phyloP scores from a whole-genome alignment of 495 filamentous ascomycete species.

The Xylaria flabelliformis region DNA sequence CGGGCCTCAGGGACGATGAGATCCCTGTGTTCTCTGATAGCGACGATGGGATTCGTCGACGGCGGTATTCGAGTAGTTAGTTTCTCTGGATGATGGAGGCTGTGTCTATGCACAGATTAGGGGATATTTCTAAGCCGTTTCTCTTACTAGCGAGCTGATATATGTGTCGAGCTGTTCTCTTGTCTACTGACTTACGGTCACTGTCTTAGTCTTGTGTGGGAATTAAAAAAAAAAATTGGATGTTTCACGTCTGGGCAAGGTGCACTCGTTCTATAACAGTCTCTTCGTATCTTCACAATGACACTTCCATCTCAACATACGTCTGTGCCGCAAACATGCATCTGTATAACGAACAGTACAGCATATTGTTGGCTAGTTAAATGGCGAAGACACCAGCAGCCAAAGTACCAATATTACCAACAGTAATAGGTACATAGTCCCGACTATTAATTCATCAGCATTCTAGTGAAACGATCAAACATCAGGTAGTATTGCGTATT shows the following conservation, averaged over 20 bases:
- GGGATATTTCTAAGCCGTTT: background rate
- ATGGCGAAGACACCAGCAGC: background rate
- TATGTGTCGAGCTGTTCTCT: background rate
- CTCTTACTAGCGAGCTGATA: background rate
- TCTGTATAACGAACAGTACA: background rate
- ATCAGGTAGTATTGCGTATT: background rate
- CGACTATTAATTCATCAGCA: background rate
- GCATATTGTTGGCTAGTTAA: background rate
- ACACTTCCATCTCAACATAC: background rate
- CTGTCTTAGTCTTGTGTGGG: background rate
- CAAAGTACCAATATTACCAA: background rate
- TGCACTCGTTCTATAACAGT: background rate
- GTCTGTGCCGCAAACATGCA: background rate
- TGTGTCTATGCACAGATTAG: background rate
- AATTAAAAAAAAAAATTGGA: background rate
- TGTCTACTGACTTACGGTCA: background rate
- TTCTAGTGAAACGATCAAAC: background rate
- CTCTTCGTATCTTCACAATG: background rate
- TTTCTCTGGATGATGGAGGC: background rate
- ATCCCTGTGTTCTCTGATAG: conserved; percentile 2
- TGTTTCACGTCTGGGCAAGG: background rate
- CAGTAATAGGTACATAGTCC: background rate
- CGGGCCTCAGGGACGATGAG: background rate
- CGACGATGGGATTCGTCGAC: background rate
- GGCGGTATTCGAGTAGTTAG: background rate